phyloP scores from a whole-genome alignment of 306 rosid genomes.

The Carpinus fangiana region DNA sequence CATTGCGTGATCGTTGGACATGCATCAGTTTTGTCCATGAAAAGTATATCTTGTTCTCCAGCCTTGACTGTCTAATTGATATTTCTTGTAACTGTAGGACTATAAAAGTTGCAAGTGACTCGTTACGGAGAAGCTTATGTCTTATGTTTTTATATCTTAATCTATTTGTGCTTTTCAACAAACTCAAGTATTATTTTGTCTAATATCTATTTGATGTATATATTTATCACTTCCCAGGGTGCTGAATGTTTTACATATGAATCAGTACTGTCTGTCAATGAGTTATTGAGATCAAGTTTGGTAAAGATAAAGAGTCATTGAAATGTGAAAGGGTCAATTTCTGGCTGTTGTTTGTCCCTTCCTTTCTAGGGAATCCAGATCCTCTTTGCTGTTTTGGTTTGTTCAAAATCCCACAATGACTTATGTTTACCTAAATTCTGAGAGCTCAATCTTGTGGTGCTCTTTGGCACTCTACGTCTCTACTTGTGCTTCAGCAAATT shows the following conservation, averaged over 20 bases:
- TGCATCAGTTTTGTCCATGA: background rate
- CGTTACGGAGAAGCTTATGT: background rate
- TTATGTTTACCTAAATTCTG: background rate
- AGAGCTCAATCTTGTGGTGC: background rate
- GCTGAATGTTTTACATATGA: background rate
- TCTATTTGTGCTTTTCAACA: background rate
- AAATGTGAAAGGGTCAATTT: background rate
- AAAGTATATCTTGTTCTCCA: background rate
- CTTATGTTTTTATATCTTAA: background rate
- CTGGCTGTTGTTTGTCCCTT: background rate
- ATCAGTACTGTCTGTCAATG: too few species aligned
- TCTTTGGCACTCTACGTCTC: background rate
- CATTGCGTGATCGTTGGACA: background rate
- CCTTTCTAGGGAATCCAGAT: background rate
- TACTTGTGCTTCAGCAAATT: background rate
- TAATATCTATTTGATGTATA: background rate
- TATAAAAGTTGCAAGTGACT: background rate
- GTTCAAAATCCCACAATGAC: background rate
- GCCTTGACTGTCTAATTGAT: background rate
- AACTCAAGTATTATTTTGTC: background rate
- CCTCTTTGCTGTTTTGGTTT: background rate
- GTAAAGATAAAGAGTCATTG: background rate
- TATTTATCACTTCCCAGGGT: background rate
- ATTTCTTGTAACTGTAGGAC: background rate
- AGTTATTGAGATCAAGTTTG: background rate